A percentile compares a stretch with the other conserved stretches of the same genome.
phyloP scores from a whole-genome alignment of 805 yeast genomes.

The Hanseniaspora thailandica region DNA sequence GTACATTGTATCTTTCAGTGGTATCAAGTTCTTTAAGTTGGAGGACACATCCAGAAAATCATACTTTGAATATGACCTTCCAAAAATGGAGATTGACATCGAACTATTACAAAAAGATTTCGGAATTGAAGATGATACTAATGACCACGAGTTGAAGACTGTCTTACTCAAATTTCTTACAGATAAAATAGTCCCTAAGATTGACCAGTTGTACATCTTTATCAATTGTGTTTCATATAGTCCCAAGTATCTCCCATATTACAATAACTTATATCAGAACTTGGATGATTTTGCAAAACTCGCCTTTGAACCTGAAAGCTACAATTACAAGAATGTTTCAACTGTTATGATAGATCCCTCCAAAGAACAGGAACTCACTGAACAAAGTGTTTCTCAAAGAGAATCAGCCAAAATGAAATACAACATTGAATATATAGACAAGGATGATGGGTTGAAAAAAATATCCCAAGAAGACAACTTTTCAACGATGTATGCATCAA shows the following conservation, averaged over 20 bases:
- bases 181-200: not conserved
- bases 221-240: constrained; percentile 6
- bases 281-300: not conserved
- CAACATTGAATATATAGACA: too few species aligned
- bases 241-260: not conserved
- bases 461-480: not conserved
- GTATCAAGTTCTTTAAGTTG: constrained; percentile 7
- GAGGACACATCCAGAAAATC: constrained; percentile 10
- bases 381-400: not conserved
- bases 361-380: not conserved
- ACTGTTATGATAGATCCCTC: not conserved
- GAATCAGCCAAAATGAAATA: not conserved
- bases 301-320: not conserved
- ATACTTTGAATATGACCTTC: constrained; percentile 2
- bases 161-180: not conserved
- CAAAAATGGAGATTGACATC: not conserved
- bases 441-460: too few species aligned
- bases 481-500: constrained; percentile 3
- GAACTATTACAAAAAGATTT: not conserved
- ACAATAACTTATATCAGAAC: not conserved
- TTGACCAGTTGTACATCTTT: not conserved
- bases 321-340: not conserved
- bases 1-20: not conserved
- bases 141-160: not conserved
- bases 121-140: not conserved